phyloP scores from a whole-genome alignment of 352 stramenopile genomes.

The Elongisporangium undulatum region DNA sequence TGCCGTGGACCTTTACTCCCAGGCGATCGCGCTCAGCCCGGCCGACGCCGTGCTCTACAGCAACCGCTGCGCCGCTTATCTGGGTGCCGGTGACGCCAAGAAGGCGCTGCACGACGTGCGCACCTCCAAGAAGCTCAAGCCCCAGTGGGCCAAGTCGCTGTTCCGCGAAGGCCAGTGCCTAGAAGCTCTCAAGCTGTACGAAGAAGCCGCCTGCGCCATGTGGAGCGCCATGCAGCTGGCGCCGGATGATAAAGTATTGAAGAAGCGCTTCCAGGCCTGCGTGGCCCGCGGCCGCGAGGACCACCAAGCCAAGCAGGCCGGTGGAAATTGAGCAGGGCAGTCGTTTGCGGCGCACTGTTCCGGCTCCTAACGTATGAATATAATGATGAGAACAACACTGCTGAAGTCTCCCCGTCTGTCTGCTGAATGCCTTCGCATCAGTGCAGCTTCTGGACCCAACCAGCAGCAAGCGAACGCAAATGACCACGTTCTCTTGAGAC shows the following conservation, averaged over 20 bases:
- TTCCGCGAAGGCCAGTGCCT: conserved; percentile 85
- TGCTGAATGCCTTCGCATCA: too few species aligned
- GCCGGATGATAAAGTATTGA: conserved; percentile 64
- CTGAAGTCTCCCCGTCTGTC: too few species aligned
- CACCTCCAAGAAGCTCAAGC: conserved; percentile 78
- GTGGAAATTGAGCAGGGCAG: background rate
- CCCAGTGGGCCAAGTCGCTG: conserved; percentile 76
- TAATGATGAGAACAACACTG: background rate
- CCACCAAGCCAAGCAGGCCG: conserved; percentile 42
- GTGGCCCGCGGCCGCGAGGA: conserved; percentile 63
- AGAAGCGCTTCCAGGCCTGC: conserved; percentile 81
- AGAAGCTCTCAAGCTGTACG: conserved; percentile 62
- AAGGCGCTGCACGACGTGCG: conserved; percentile 73
- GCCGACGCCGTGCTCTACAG: conserved; percentile 68
- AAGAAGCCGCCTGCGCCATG: conserved; percentile 70
- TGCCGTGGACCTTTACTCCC: conserved; percentile 53
- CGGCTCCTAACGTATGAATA: conserved; percentile 8
- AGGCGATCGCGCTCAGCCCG: conserved; percentile 56
- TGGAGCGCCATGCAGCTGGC: conserved; percentile 73
- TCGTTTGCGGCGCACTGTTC: background rate
- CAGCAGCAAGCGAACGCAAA: too few species aligned
- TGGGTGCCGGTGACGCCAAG: conserved; percentile 51
- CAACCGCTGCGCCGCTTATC: conserved; percentile 73
- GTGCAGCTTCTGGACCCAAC: too few species aligned
- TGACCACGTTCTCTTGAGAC: background rate